These are phyloP conservation scores for Peronospora belbahrii DNA, from an alignment of 352 stramenopile species.

Conservation along the genomic window DNA sequence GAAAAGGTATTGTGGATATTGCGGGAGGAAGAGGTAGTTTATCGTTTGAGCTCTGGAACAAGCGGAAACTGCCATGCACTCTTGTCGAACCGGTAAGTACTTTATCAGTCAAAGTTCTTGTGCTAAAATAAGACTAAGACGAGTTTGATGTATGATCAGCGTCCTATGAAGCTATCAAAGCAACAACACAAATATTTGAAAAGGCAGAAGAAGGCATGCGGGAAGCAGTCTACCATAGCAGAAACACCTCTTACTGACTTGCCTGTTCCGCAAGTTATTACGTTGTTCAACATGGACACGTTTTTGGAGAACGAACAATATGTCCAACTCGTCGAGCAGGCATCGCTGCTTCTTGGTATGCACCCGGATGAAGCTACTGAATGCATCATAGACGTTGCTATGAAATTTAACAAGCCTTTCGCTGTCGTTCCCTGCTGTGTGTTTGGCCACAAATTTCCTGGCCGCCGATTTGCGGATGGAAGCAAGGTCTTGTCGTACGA, in stretches of 20 bases:
- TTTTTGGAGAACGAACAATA: conserved; percentile 44
- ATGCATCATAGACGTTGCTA: conserved; percentile 88
- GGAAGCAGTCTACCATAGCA: conserved; percentile 9
- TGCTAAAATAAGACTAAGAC: conserved; percentile 15
- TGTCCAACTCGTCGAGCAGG: conserved; percentile 49
- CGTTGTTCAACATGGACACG: conserved; percentile 54
- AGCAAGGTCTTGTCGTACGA: conserved; percentile 69
- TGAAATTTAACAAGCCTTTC: conserved; percentile 89
- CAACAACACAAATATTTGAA: conserved; percentile 67
- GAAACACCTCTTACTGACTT: conserved; percentile 14
- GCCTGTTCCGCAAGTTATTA: conserved; percentile 56
- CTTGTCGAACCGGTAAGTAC: conserved; percentile 71
- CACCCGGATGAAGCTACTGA: conserved; percentile 94
- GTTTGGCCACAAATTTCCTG: conserved; percentile 88
- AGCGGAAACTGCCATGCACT: conserved; percentile 55
- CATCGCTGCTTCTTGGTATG: conserved; percentile 88
- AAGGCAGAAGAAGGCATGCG: conserved; percentile 42
- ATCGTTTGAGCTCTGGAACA: conserved; percentile 84
- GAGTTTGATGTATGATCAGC: conserved; percentile 24
- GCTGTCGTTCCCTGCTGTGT: conserved; percentile 95
- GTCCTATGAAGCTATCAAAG: conserved; percentile 63
- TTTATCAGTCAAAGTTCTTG: background rate
- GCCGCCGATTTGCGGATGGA: conserved; percentile 37
- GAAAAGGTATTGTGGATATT: conserved; percentile 70
- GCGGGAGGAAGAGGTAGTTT: conserved; percentile 72